Conservation (phyloP, 2,329 filamentous ascomycete genomes). For the Aspergillaceae sp. region DNA sequence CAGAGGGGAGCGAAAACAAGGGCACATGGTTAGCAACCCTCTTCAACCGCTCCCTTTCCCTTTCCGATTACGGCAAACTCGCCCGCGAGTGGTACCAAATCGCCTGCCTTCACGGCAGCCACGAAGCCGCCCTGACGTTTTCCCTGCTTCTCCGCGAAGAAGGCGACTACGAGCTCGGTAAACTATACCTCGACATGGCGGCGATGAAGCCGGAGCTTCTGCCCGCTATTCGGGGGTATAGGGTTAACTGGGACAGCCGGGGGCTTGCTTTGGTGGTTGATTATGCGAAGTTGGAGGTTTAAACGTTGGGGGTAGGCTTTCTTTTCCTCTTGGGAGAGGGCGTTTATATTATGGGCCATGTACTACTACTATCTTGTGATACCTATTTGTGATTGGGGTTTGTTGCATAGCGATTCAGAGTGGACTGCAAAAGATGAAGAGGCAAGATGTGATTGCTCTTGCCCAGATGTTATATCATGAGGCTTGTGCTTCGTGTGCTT, state of each 20-base stretch:
- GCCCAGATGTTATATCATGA: no score
- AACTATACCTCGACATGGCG: constrained; percentile 9
- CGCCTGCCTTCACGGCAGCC: constrained; percentile 12
- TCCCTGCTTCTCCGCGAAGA: constrained; percentile 23
- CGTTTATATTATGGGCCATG: background rate
- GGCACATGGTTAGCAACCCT: constrained; percentile 1
- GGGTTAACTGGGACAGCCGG: constrained; percentile 15
- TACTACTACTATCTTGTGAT: background rate
- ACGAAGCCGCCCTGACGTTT: constrained; percentile 17
- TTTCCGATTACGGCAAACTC: constrained; percentile 17
- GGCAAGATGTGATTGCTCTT: no score
- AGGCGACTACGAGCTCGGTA: constrained; percentile 9
- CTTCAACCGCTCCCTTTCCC: constrained; percentile 12
- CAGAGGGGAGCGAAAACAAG: no score
- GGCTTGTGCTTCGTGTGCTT: no score
- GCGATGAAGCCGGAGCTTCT: constrained; percentile 6
- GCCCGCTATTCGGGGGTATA: constrained; percentile 8
- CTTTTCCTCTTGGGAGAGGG: background rate
- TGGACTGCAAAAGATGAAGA: no score
- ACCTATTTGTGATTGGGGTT: background rate
- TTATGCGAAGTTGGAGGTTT: constrained; percentile 14
- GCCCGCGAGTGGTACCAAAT: constrained; percentile 30
- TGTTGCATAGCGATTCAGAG: no score
- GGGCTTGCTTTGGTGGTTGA: constrained; percentile 10
- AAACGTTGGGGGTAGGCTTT: constrained; percentile 2